A percentile compares a stretch with the other conserved stretches of the same genome.
phyloP scores from a whole-genome alignment of 1,284 basidiomycete species.

The Austroboletus niveus region DNA sequence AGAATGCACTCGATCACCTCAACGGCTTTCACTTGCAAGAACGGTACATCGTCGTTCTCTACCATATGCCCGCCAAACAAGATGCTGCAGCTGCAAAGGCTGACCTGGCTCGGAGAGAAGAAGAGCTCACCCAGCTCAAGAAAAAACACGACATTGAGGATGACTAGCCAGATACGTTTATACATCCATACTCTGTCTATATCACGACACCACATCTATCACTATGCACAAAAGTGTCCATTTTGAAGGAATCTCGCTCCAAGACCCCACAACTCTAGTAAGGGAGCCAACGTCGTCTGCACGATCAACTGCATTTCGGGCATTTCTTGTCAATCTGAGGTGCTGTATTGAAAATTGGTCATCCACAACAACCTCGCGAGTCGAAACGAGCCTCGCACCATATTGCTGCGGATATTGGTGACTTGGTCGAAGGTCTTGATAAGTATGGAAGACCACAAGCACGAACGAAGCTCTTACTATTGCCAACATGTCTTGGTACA shows the following conservation, averaged over 20 bases:
- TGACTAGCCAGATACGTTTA: conserved; percentile 40
- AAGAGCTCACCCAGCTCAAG: conserved; percentile 87
- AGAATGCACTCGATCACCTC: conserved; percentile 93
- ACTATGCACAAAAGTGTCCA: conserved; percentile 6
- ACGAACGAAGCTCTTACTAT: conserved; percentile 49
- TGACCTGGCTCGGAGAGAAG: conserved; percentile 88
- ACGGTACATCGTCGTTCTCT: conserved; percentile 95
- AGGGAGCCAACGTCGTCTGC: too few relatives aligned
- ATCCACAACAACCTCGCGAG: conserved; percentile 42
- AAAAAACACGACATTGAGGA: conserved; percentile 81
- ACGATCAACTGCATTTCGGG: conserved; percentile 26
- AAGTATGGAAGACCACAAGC: conserved; percentile 10
- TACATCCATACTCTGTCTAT: conserved; percentile 1
- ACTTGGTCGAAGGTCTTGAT: conserved; percentile 33
- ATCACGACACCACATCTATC: conserved; percentile 1
- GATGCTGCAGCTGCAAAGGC: conserved; percentile 91
- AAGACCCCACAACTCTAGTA: too few relatives aligned
- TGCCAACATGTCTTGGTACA: conserved; percentile 68
- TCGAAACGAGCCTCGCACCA: conserved; percentile 40
- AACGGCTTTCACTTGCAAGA: conserved; percentile 99
- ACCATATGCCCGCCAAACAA: conserved; percentile 96
- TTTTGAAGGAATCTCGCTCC: background rate
- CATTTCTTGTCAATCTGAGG: conserved; percentile 34
- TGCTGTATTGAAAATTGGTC: conserved; percentile 41
- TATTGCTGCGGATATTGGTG: conserved; percentile 70